These are phyloP conservation scores for Rutidosis leptorrhynchoides DNA, from an alignment of 129 eudicot species.

Conservation along the genomic window DNA sequence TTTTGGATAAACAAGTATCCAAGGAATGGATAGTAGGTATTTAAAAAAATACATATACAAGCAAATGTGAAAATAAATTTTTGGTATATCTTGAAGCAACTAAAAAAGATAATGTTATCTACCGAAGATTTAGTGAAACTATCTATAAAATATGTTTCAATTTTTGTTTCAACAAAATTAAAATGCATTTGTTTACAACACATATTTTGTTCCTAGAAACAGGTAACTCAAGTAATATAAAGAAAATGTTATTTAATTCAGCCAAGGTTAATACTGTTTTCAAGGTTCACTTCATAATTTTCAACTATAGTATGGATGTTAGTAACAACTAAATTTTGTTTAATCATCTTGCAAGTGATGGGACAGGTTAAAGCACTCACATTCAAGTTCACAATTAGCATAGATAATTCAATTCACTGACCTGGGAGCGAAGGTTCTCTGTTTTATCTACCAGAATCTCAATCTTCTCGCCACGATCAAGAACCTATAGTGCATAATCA, in stretches of 20 bases:
- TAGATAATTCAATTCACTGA: slow-evolving; percentile 27
- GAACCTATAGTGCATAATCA: slow-evolving; percentile 48
- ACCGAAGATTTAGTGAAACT: neutral
- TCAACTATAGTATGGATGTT: too few relatives aligned
- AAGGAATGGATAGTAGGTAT: neutral
- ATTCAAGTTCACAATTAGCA: too few relatives aligned
- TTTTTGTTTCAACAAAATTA: neutral
- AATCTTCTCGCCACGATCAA: slow-evolving; percentile 82
- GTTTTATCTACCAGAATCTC: slow-evolving; percentile 80
- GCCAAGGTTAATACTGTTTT: neutral
- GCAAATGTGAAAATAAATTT: neutral
- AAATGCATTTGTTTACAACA: neutral
- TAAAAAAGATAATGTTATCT: neutral
- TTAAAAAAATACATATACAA: neutral
- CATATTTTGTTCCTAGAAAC: neutral
- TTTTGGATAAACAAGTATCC: neutral
- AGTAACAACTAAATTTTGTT: too few relatives aligned
- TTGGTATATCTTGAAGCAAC: neutral
- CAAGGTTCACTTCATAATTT: neutral
- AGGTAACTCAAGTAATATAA: neutral
- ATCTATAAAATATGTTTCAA: neutral
- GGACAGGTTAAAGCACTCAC: too few relatives aligned
- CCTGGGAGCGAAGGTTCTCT: slow-evolving; percentile 78
- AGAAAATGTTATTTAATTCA: neutral
- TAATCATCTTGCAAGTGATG: too few relatives aligned